Evolutionary conservation across 371 early-diverging fungal genomes (phyloP).

Genomic region (Hamiltosporidium tvaerminnensis): DNA sequence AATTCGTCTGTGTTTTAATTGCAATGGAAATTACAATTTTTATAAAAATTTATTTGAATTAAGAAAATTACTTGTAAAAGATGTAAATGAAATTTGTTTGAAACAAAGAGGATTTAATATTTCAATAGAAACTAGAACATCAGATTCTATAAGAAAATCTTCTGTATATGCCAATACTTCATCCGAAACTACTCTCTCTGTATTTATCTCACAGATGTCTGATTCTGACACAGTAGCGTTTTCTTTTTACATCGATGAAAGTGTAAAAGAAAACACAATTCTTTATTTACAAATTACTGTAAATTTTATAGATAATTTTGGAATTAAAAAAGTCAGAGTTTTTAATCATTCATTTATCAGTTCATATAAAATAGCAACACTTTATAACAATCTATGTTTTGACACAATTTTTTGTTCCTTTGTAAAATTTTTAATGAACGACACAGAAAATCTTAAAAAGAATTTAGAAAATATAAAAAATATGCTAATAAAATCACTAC

Average conservation of each 20-base stretch:
- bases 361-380: conserved; percentile 14
- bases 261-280: conserved; percentile 9
- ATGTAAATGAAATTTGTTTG: conserved; percentile 1
- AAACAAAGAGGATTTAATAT: conserved; percentile 25
- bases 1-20: neutral
- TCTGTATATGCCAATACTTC: conserved; percentile 15
- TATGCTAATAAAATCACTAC: conserved; percentile 27
- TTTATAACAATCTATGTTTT: conserved; percentile 36
- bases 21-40: neutral
- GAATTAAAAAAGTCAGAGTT: conserved; percentile 22
- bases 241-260: conserved; percentile 24
- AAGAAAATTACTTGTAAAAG: too few relatives aligned
- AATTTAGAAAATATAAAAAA: conserved; percentile 23
- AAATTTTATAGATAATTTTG: conserved; percentile 35
- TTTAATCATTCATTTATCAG: conserved; percentile 35
- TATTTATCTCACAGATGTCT: conserved; percentile 15
- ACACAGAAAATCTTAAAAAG: conserved; percentile 22
- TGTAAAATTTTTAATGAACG: conserved; percentile 37
- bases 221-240: conserved; percentile 24
- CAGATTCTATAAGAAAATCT: conserved; percentile 26
- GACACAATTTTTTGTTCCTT: conserved; percentile 47
- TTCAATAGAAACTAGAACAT: conserved; percentile 23
- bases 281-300: conserved; percentile 45
- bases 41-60: neutral
- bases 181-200: conserved; percentile 10